Evolutionary conservation across 768 basidiomycete genomes (phyloP), one percentile per base, ranked within the genome.

Genomic region (Lactarius evosmus): DNA sequence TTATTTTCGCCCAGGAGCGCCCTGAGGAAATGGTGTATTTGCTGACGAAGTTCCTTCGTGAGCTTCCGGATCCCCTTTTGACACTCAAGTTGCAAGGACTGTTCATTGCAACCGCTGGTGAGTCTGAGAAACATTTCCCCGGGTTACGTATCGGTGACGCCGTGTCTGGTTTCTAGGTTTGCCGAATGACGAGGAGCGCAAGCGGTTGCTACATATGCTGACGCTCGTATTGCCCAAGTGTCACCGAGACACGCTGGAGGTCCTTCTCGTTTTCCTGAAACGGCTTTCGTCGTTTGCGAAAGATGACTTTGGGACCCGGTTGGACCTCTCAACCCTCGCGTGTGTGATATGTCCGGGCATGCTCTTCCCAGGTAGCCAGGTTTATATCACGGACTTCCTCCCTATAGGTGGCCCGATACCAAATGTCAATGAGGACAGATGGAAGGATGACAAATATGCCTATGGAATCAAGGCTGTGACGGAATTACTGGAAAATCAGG

Each of bases 281-380:
- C 98, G 97, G 97, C 96, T 99, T 12, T 96, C 96, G 8, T 97
- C 95, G 2, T 99, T 98, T 74, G 94, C 96, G 56, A 96, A 98
- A 71, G 93, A 95, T 68, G 91, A 93, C 72, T 97, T 95, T 0
- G 96, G 95, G 40, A 95, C 91, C 77, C 95, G 95, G 78, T 98
- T 98, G 96, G 96, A 99, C 75, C 79, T 98, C 53, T 82, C 82
- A 17, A 98, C 98, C 75, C 82, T 99, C 68, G 94, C 97, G 41
- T 98, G 93, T 11, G 96, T 98, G 75, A 95, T 98, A 69, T 89
- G 91, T 72, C 97, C 96, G n/a, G 97, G 93, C 71, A 98, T 99
- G 66, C 85, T 99, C 44, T 97, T 95, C 74, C 88, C 92, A 41
- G 82, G 89, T 62, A 88, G 88, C 22, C 83, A 86, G 59, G 90